phyloP scores from a whole-genome alignment of 768 basidiomycete genomes.

The Naematelia aurantialba region DNA sequence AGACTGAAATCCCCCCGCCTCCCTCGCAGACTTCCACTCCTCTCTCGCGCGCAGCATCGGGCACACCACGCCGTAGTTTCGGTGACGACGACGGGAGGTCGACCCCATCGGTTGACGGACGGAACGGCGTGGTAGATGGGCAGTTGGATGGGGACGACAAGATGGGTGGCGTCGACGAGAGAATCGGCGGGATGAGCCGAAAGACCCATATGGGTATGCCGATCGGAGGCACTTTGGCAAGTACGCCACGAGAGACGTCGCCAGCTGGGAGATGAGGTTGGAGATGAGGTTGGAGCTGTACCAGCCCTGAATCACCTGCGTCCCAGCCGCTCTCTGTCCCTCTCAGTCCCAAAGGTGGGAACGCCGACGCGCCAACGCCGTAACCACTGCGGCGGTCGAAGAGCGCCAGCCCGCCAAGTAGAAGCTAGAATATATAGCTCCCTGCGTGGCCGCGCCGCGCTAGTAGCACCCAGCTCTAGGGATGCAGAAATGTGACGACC shows the following conservation, averaged over 20 bases:
- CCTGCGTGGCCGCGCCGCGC: too few relatives aligned
- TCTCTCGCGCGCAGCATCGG: conserved; percentile 25
- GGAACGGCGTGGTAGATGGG: background rate
- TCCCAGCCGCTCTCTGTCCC: too few relatives aligned
- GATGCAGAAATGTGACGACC: conserved; percentile 43
- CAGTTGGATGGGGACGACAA: too few relatives aligned
- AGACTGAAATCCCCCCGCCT: conserved; percentile 64
- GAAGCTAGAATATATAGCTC: too few relatives aligned
- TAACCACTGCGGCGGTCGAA: too few relatives aligned
- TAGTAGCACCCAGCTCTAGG: too few relatives aligned
- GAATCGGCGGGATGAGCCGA: background rate
- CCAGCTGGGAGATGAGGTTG: conserved; percentile 2
- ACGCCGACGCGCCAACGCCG: too few relatives aligned
- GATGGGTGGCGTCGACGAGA: too few relatives aligned
- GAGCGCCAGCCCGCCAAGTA: too few relatives aligned
- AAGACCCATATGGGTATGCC: conserved; percentile 3
- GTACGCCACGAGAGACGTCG: conserved; percentile 17
- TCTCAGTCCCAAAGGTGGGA: too few relatives aligned
- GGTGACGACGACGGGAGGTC: background rate
- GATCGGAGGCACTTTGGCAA: conserved; percentile 25
- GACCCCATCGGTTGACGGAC: background rate
- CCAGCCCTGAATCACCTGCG: too few relatives aligned
- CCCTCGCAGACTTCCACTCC: conserved; percentile 29
- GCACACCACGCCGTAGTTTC: conserved; percentile 2
- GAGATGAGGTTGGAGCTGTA: too few relatives aligned